Conservation (phyloP, 148 eudicot genomes). For the Nepenthes gracilis region DNA sequence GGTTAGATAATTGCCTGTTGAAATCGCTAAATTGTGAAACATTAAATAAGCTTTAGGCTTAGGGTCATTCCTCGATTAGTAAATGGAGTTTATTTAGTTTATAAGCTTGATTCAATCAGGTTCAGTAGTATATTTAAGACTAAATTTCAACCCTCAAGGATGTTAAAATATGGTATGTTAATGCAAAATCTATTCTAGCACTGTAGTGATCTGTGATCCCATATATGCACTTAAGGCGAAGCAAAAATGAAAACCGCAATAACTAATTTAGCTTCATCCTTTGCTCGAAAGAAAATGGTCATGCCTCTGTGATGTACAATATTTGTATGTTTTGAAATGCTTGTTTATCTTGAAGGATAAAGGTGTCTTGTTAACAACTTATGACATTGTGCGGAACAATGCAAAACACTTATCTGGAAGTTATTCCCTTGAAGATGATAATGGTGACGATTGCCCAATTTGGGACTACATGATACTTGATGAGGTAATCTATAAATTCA, state of each 20-base stretch:
- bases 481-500: constrained; percentile 40
- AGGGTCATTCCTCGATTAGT: too few species aligned
- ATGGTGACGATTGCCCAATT: constrained; percentile 41
- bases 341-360: constrained; percentile 48
- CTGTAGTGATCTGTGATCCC: background rate
- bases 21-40: background rate
- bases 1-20: constrained; percentile 28
- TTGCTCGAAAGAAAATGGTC: background rate
- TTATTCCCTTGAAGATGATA: constrained; percentile 30
- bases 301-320: background rate
- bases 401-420: constrained; percentile 49
- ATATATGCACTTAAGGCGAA: background rate
- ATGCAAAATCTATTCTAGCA: too few species aligned
- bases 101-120: too few species aligned
- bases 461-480: constrained; percentile 99
- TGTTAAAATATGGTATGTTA: too few species aligned
- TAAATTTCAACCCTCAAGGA: too few species aligned
- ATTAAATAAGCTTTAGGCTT: too few species aligned
- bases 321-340: background rate
- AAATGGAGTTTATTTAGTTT: background rate
- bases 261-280: too few species aligned
- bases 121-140: too few species aligned
- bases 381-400: constrained; percentile 88
- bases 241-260: too few species aligned
- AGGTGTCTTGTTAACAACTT: constrained; percentile 87